A percentile compares a stretch with the other conserved stretches of the same genome.
These are phyloP conservation scores for Darksidea phi DNA, from an alignment of 495 filamentous ascomycete genomes.

Conservation along the genomic window DNA sequence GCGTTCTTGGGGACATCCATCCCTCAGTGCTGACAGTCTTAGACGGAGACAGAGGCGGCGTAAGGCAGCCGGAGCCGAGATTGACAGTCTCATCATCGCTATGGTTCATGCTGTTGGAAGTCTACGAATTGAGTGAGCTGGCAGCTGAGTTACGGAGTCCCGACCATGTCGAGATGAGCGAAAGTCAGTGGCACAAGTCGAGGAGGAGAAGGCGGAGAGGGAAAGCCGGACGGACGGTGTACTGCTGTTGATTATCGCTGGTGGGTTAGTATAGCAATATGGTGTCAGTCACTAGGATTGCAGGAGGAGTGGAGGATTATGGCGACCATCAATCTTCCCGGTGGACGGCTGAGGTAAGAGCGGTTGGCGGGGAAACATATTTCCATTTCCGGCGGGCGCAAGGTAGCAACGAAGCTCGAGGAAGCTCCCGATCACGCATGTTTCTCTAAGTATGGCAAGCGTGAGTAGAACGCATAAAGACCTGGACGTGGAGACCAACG, in stretches of 20 bases:
- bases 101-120: slow-evolving; percentile 19
- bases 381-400: background rate
- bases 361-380: slow-evolving; percentile 3
- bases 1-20: slow-evolving; percentile 20
- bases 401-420: background rate
- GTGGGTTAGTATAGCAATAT: slow-evolving; percentile 25
- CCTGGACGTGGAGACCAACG: background rate
- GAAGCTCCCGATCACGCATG: background rate
- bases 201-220: slow-evolving; percentile 11
- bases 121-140: background rate
- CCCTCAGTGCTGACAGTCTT: slow-evolving; percentile 26
- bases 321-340: background rate
- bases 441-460: slow-evolving; percentile 35
- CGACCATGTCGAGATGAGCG: slow-evolving; percentile 28
- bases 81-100: background rate
- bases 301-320: slow-evolving; percentile 9
- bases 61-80: slow-evolving; percentile 11
- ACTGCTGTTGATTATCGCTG: slow-evolving; percentile 22
- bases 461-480: slow-evolving; percentile 27
- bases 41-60: slow-evolving; percentile 26
- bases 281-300: slow-evolving; percentile 15
- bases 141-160: slow-evolving; percentile 8
- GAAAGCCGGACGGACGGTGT: slow-evolving; percentile 4
- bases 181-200: slow-evolving; percentile 22
- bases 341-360: background rate